These are phyloP conservation scores for Cafeteria roenbergensis DNA, from an alignment of 108 stramenopile species.

Conservation along the genomic window DNA sequence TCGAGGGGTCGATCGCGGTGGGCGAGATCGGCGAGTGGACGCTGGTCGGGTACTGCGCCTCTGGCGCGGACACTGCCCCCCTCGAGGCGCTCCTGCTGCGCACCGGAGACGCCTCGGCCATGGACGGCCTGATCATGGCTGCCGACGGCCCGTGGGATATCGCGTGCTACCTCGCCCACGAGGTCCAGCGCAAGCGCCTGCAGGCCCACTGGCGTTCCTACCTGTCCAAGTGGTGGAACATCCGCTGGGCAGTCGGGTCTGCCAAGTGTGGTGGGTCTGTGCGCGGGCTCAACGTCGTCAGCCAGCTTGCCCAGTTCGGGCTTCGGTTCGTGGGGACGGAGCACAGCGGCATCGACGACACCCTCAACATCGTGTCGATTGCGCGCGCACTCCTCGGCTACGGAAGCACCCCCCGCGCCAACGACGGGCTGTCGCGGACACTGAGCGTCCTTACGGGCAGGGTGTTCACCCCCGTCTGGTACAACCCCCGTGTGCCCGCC, in stretches of 20 bases:
- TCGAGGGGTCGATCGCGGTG: neutral
- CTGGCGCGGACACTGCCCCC: no score
- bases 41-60: neutral
- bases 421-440: neutral
- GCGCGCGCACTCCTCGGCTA: neutral
- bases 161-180: neutral
- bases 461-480: no score
- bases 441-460: neutral
- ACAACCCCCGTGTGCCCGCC: no score
- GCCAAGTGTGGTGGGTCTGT: no score
- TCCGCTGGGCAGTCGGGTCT: neutral
- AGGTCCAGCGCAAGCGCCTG: neutral
- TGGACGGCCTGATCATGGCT: neutral
- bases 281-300: neutral
- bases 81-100: neutral
- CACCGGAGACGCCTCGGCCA: neutral
- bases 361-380: neutral
- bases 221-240: neutral
- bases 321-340: neutral
- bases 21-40: neutral
- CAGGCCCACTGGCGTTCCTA: no score
- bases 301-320: neutral
- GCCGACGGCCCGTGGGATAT: neutral
- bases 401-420: neutral
- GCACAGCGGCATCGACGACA: neutral